Base-by-base conservation (phyloP, 2,329 filamentous ascomycete species). In the Nigrospora osmanthi region DNA sequence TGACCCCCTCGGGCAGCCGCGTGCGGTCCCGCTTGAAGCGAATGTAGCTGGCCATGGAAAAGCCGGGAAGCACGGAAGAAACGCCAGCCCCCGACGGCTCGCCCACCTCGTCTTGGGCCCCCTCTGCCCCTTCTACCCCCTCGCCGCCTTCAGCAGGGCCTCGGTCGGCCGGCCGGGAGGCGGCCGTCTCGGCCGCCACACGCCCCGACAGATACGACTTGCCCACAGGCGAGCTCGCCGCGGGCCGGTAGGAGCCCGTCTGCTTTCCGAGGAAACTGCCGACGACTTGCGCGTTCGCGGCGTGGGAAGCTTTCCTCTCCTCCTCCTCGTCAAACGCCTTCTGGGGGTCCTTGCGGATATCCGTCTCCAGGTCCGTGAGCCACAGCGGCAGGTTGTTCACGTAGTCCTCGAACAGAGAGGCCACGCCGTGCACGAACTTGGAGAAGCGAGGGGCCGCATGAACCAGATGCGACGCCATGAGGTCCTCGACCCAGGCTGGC, bases 381-480 rank as follows among this genome's bases (percentile, higher is more conserved):
- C 93, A 98, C 70, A 97, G 96, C 13, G 93, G 93, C 58, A 97
- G 82, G 50, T 81, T 90, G 68, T 97, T 97, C 63, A 98, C 90
- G 58, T 95, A 81, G 64, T 98, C 89, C 58, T 97, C 93, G 54
- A 97, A 97, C 2, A 98, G 75, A 35, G 85, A 83, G 9, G 91
- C 90, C 5, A 94, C 83, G 49, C 93, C 93, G 57, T 98, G 91
- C 3, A 95, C 86, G 56, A 97, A 98, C 64, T 98, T 98, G 57
- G 89, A 96, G 69, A 98, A 98, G 42, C 86, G 81, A 2, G 90
- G 88, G 0, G 87, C 83, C 38, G 89, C 82, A 61, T 95, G 89
- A 51, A 98, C 87, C 5, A 98, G 77, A 64, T 98, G 91, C 6
- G 89, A 96, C 43, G 80, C 76, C 80, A 95, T 96, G 54, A 98